Conservation (phyloP, 495 filamentous ascomycete species). For the Lophiotrema nucula region DNA sequence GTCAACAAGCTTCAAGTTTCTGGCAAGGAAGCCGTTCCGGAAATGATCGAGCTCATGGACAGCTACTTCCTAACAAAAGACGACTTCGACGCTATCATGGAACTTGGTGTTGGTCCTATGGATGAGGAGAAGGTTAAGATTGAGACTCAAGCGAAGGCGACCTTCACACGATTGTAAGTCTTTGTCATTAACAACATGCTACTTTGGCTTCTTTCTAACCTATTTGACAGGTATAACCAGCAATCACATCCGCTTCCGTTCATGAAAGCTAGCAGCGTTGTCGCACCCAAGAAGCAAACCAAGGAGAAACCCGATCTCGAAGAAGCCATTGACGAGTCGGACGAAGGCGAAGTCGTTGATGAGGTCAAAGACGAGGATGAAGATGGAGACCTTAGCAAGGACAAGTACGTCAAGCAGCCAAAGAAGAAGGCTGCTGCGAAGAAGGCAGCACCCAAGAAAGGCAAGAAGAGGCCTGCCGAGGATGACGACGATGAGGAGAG, state of each 20-base stretch:
- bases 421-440: constrained; percentile 56
- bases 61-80: constrained; percentile 95
- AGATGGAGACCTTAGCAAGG: constrained; percentile 75
- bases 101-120: constrained; percentile 86
- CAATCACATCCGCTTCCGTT: constrained; percentile 89
- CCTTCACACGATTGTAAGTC: constrained; percentile 79
- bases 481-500: constrained; percentile 45
- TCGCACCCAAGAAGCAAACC: constrained; percentile 60
- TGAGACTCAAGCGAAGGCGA: constrained; percentile 77
- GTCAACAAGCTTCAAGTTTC: constrained; percentile 54
- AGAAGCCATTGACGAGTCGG: constrained; percentile 91
- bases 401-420: constrained; percentile 91
- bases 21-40: constrained; percentile 43
- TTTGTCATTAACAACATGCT: background rate
- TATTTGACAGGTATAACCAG: constrained; percentile 67
- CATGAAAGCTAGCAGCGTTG: constrained; percentile 82
- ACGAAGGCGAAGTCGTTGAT: constrained; percentile 64
- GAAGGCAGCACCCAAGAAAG: constrained; percentile 48
- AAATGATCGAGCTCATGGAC: constrained; percentile 84
- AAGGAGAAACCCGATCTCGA: constrained; percentile 91
- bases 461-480: constrained; percentile 50
- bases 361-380: constrained; percentile 60
- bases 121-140: constrained; percentile 70
- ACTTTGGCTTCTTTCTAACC: background rate
- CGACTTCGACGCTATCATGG: constrained; percentile 88